A percentile compares a stretch with the other conserved stretches of the same genome.
phyloP scores from a whole-genome alignment of 2,329 filamentous ascomycete species.

The Sporothrix curviconia region DNA sequence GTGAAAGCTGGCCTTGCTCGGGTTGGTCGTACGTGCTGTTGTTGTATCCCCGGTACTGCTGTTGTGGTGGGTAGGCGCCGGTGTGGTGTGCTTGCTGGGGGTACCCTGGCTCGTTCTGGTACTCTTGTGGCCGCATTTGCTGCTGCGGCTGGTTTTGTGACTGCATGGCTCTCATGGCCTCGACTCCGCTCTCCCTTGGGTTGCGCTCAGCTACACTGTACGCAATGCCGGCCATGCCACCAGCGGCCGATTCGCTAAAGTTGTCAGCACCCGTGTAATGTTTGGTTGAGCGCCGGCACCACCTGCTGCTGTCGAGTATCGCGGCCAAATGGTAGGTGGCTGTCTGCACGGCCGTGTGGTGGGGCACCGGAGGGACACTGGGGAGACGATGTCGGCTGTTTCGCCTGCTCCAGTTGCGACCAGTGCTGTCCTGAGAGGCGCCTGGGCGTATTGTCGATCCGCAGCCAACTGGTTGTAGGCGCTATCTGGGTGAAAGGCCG shows the following conservation, averaged over 20 bases:
- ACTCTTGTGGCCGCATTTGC: conserved; percentile 18
- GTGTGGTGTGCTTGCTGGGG: conserved; percentile 24
- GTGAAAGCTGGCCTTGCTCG: background rate
- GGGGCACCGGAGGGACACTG: conserved; percentile 25
- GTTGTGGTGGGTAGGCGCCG: conserved; percentile 22
- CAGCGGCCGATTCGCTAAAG: conserved; percentile 54
- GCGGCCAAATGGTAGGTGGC: too few relatives aligned
- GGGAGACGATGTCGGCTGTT: conserved; percentile 20
- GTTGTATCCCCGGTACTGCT: conserved; percentile 13
- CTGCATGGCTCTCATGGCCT: conserved; percentile 45
- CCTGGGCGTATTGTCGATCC: conserved; percentile 21
- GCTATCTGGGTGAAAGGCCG: conserved; percentile 33
- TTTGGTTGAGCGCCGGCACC: conserved; percentile 29
- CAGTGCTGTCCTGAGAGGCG: conserved; percentile 10
- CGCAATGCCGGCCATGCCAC: conserved; percentile 63
- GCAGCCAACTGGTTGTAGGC: conserved; percentile 30
- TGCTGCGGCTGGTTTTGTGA: too few relatives aligned
- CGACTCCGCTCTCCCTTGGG: conserved; percentile 57
- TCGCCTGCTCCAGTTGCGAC: background rate
- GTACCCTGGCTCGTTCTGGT: conserved; percentile 20
- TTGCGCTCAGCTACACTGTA: conserved; percentile 59
- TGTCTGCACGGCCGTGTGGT: conserved; percentile 20
- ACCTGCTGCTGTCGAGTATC: too few relatives aligned
- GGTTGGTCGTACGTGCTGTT: conserved; percentile 15
- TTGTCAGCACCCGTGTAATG: conserved; percentile 62